A percentile compares a stretch with the other conserved stretches of the same genome.
These are phyloP conservation scores for Pilaira anomala DNA, from an alignment of 192 early-diverging fungal species.

Conservation along the genomic window DNA sequence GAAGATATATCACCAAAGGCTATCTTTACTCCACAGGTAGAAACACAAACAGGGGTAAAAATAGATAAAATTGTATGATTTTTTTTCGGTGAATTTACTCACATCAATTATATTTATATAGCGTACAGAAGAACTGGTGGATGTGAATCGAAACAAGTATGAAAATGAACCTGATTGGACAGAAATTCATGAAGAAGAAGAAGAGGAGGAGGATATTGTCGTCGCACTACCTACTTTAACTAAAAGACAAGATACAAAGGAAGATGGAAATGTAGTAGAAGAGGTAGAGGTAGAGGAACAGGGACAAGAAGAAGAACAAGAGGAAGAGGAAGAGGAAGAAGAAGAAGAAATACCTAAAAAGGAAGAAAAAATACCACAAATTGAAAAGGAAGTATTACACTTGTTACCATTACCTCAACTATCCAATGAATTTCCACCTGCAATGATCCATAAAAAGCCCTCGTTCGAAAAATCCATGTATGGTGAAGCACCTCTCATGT, in stretches of 20 bases:
- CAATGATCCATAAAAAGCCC: neutral
- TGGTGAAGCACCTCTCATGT: neutral
- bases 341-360: neutral
- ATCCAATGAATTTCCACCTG: neutral
- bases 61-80: neutral
- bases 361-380: neutral
- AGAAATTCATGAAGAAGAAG: conserved; percentile 18
- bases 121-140: neutral
- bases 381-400: neutral
- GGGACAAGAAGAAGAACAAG: neutral
- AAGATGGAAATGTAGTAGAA: neutral
- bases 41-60: neutral
- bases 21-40: neutral
- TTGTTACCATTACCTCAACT: neutral
- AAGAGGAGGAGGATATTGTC: neutral
- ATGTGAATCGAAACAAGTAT: conserved; percentile 2
- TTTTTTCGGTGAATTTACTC: neutral
- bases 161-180: conserved; percentile 26
- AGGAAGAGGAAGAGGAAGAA: neutral
- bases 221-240: neutral
- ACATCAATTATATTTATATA: neutral
- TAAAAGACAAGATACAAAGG: neutral
- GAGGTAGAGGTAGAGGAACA: neutral
- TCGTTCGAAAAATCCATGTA: neutral
- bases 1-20: neutral